These are phyloP conservation scores for Fusarium neocosmosporiellum DNA, from an alignment of 2,329 filamentous ascomycete genomes.

Conservation along the genomic window DNA sequence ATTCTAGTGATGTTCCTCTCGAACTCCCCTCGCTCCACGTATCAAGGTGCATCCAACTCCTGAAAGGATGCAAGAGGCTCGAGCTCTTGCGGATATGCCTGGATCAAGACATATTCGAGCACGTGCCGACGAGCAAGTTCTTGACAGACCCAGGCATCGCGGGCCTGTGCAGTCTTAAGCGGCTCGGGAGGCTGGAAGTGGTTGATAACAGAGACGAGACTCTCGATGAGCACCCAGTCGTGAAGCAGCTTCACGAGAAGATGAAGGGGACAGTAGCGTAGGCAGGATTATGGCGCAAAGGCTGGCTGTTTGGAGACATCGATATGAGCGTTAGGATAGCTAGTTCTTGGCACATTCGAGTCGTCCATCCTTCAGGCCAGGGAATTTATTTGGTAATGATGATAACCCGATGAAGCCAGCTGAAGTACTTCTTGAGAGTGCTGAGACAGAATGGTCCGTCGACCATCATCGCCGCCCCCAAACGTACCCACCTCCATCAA, in stretches of 20 bases:
- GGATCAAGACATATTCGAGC: neutral
- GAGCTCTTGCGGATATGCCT: slow-evolving; percentile 1
- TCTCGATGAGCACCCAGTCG: neutral
- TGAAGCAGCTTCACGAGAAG: neutral
- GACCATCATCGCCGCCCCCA: no score
- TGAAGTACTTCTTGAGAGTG: no score
- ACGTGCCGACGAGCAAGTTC: neutral
- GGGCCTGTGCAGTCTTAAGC: neutral
- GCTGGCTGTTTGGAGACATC: neutral
- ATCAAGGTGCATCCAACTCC: slow-evolving; percentile 8
- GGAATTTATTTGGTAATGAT: no score
- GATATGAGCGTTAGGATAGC: neutral
- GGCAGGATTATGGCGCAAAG: neutral
- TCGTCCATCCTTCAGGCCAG: no score
- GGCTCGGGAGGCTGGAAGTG: neutral
- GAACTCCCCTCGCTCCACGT: slow-evolving; percentile 8
- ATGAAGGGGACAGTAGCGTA: neutral
- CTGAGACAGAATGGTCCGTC: no score
- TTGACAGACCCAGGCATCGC: slow-evolving; percentile 10
- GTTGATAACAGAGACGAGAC: neutral
- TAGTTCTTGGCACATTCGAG: neutral
- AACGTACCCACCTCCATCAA: no score
- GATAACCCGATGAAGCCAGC: no score
- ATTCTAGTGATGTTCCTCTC: neutral
- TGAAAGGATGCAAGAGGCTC: slow-evolving; percentile 11